Conservation (phyloP, 176 grass and related monocot genomes). For the Carex cristatella region DNA sequence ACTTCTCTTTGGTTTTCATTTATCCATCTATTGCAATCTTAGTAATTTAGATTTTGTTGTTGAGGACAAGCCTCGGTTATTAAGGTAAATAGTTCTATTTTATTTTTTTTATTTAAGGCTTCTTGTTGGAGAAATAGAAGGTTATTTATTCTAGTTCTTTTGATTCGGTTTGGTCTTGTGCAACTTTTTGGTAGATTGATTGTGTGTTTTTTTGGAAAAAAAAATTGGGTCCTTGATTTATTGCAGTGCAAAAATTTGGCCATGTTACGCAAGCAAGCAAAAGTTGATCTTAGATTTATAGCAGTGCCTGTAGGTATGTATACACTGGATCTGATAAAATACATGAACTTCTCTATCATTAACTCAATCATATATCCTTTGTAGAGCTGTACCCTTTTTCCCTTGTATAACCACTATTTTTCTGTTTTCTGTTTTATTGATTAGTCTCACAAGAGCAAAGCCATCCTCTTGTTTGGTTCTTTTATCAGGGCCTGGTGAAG, state of each 20-base stretch:
- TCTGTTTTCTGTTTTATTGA: background rate
- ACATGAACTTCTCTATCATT: background rate
- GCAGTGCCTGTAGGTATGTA: background rate
- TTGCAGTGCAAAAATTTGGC: background rate
- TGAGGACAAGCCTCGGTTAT: background rate
- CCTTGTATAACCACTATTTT: background rate
- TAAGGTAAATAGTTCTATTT: background rate
- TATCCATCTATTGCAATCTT: background rate
- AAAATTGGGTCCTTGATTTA: background rate
- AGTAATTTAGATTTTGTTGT: background rate
- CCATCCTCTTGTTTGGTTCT: constrained; percentile 8
- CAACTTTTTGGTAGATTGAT: background rate
- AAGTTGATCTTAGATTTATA: background rate
- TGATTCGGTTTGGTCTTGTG: background rate
- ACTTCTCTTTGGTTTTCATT: background rate
- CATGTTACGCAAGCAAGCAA: background rate
- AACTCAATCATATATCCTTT: background rate
- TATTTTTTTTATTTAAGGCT: background rate
- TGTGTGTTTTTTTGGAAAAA: background rate
- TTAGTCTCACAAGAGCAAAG: background rate
- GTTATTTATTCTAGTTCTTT: background rate
- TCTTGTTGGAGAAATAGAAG: background rate
- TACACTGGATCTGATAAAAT: background rate
- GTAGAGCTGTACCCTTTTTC: background rate
- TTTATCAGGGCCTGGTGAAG: constrained; percentile 38